Evolutionary conservation across 495 filamentous ascomycete species (phyloP).

Genomic region (Penicillium diatomitis): DNA sequence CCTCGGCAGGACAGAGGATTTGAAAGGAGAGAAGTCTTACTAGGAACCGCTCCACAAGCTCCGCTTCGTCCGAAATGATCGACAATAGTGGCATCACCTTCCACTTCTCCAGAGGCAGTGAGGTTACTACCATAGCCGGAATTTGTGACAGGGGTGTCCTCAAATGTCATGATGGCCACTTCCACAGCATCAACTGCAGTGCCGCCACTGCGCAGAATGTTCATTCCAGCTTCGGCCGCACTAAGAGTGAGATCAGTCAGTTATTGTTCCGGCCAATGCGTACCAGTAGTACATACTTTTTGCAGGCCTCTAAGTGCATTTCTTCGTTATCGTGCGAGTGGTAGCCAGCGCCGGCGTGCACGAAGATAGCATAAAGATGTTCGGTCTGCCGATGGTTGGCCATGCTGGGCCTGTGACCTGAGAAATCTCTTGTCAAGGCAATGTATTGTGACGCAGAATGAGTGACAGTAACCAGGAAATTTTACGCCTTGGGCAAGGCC

Average conservation of each 20-base stretch:
- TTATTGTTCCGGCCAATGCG: background rate
- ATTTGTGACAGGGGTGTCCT: constrained; percentile 93
- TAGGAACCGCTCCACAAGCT: constrained; percentile 78
- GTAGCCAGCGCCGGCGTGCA: constrained; percentile 94
- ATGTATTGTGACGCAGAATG: too few relatives aligned
- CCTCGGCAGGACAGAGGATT: background rate
- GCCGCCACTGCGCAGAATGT: constrained; percentile 64
- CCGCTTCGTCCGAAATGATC: constrained; percentile 88
- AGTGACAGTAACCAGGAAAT: too few relatives aligned
- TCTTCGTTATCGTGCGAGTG: constrained; percentile 78
- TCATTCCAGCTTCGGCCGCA: constrained; percentile 72
- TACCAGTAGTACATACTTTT: constrained; percentile 53
- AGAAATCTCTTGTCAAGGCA: too few relatives aligned
- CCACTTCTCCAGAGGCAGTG: constrained; percentile 79
- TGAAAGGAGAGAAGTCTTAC: constrained; percentile 42
- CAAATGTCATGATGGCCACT: constrained; percentile 73
- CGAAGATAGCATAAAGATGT: constrained; percentile 66
- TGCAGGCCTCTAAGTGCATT: constrained; percentile 75
- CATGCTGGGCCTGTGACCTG: constrained; percentile 13
- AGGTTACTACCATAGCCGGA: constrained; percentile 93
- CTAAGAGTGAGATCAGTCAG: constrained; percentile 32
- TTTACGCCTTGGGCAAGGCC: too few relatives aligned
- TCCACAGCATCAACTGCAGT: constrained; percentile 87
- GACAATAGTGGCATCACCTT: constrained; percentile 88
- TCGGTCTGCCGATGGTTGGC: constrained; percentile 21